Base-by-base conservation (phyloP, 164 flowering plant species). In the Stephania cephalantha region DNA sequence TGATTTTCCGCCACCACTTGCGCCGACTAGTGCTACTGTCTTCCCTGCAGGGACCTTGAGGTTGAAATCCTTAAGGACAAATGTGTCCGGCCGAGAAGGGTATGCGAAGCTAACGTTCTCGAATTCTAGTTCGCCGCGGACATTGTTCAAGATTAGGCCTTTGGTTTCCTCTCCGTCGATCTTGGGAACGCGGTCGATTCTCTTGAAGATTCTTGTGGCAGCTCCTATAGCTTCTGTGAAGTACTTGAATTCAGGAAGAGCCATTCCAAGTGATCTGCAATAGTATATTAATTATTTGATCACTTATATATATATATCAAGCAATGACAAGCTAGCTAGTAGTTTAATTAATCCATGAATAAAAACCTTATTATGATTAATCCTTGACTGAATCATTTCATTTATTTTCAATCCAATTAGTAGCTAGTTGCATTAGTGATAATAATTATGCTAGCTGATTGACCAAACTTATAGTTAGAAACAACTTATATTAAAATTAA, bases 1-100 rank as follows among this genome's bases (percentile, higher is more conserved):
- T 17, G 99, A 95, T 77, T 95, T 93, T 1, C 99, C 99, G 53
- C 94, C 85, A 17, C 97, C 99, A 78, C 99, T 95, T 30, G 89
- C 87, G 8, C 99, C 99, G 11, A 95, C 97, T 25, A 95, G 89
- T 10, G 97, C 97, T 1, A 95, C 87, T 0, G 93, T 93, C 46
- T 84, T 82, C 45, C 98, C 97, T 30, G 97, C 90, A 70, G 86
- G 89, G 52, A 93, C 79, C 73, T 73, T 84, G 9, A 95, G 92
- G 75, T 75, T 83, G 81, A 95, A 95, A 53, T 92, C 89, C 53
- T 83, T 82, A 29, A 95, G 91, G n/a, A 92, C 85, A 1, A 80
- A 48, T n/a, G 86, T 71, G 71, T 92, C 93, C 0, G 97, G 95
- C 44, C 97, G 82, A 31, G 95, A 88, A 20, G 98, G 94, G 80